Base-by-base conservation (phyloP, 2,329 filamentous ascomycete genomes). In the Chaetomiaceae sp. region DNA sequence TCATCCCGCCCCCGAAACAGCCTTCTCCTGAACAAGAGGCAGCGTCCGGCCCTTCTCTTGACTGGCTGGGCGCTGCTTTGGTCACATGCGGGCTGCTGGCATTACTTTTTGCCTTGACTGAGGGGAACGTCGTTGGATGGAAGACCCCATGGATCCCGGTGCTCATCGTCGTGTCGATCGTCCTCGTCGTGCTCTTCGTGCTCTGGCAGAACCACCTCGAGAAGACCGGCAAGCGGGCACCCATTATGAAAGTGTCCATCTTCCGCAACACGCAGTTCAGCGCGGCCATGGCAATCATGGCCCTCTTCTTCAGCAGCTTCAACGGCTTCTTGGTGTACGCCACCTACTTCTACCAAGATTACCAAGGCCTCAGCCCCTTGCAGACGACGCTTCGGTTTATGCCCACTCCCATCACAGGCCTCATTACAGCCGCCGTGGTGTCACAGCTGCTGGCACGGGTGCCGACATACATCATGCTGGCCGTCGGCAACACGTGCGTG, bases 111-210 rank as follows among this genome's bases (percentile, higher is more conserved):
- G 78, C 81, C 0, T 67, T 87, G 22, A 84, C 83, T 0, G 76
- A 86, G 58, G 83, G 83, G 17, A 85, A 84, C 53, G 77, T 83
- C 0, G 76, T 81, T 2, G 83, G 83, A 5, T 88, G 83, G 83
- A 61, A 64, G 7, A 78, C 74, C 0, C 72, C 81, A 0, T 86
- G 79, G 75, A 71, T 86, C 5, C 72, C 77, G 0, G 67, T 70
- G 2, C 63, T 84, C 14, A 76, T 85, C 29, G 75, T 78, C 3
- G 63, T 81, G 4, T 74, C 81, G 0, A 14, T 83, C 9, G 50
- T 81, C 5, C 65, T 84, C 12, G 65, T 86, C 3, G 66, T 62
- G 3, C 62, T 68, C 2, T 84, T 86, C 55, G 71, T 75, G 22
- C 62, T 71, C 38, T 85, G 81, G 80, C 81, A 86, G 58, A 67